Conservation (phyloP, 768 basidiomycete species). For the Suillus cothurnatus region DNA sequence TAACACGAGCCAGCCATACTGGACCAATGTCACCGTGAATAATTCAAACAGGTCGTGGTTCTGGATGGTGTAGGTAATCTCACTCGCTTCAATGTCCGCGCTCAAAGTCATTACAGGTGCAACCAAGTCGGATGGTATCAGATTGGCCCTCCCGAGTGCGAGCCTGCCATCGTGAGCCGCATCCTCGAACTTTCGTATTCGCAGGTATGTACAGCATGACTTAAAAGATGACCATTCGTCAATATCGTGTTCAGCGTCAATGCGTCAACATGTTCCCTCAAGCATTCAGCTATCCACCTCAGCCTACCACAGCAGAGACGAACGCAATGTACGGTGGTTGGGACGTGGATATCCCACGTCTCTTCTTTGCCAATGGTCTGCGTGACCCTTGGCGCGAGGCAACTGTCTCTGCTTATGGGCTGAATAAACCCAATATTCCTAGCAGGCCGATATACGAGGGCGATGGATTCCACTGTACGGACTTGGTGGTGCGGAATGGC, state of each 20-base stretch:
- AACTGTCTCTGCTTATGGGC: conserved; percentile 61
- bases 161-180: conserved; percentile 37
- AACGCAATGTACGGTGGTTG: conserved; percentile 62
- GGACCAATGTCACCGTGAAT: conserved; percentile 57
- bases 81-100: conserved; percentile 1
- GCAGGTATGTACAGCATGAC: conserved; percentile 23
- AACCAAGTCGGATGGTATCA: conserved; percentile 64
- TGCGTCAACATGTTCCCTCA: conserved; percentile 68
- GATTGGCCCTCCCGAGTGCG: conserved; percentile 38
- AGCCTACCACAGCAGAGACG: conserved; percentile 44
- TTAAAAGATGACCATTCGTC: not conserved
- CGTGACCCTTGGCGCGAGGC: conserved; percentile 79
- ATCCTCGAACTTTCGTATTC: conserved; percentile 33
- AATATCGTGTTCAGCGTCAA: conserved; percentile 51
- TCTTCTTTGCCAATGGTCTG: conserved; percentile 72
- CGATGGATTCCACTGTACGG: conserved; percentile 72
- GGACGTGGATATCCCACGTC: conserved; percentile 54
- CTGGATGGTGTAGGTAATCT: conserved; percentile 60
- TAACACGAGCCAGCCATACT: conserved; percentile 41
- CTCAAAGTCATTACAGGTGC: conserved; percentile 45
- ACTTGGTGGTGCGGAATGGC: conserved; percentile 46
- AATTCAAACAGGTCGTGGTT: conserved; percentile 64
- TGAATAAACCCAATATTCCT: conserved; percentile 47
- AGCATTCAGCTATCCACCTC: conserved; percentile 51
- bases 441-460: conserved; percentile 57